Evolutionary conservation across 768 basidiomycete species (phyloP).

Genomic region (Hypholoma sublateritium): DNA sequence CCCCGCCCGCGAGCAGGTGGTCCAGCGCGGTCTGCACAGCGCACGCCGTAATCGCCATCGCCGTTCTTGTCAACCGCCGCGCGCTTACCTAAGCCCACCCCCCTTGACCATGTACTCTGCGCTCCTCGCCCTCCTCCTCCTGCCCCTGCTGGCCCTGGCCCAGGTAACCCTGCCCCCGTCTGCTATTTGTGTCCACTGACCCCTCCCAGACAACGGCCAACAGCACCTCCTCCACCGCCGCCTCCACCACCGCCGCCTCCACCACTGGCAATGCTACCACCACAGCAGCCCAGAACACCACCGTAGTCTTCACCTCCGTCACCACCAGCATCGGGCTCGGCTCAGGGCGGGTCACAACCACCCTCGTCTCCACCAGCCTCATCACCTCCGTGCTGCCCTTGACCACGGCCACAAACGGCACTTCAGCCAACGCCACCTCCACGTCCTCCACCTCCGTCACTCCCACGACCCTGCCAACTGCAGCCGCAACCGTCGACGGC

Average conservation of each 20-base stretch:
- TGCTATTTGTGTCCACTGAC: conserved; percentile 3
- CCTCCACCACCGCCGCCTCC: not conserved
- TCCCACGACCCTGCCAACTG: conserved; percentile 51
- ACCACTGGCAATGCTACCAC: not conserved
- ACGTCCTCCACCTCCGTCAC: conserved; percentile 21
- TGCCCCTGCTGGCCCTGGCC: conserved; percentile 41
- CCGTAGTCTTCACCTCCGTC: conserved; percentile 40
- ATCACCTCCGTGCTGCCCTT: conserved; percentile 43
- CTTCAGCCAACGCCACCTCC: conserved; percentile 11
- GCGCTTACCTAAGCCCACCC: conserved; percentile 28
- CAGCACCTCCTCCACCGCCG: not conserved
- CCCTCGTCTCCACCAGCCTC: conserved; percentile 39
- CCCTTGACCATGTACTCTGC: conserved; percentile 29
- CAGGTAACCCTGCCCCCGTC: conserved; percentile 32
- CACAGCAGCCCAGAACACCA: conserved; percentile 27
- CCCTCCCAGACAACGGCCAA: conserved; percentile 2
- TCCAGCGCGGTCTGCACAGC: conserved; percentile 39
- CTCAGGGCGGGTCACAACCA: conserved; percentile 40
- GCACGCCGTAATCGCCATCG: conserved; percentile 4
- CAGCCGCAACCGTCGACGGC: conserved; percentile 51
- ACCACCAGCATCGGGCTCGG: conserved; percentile 35
- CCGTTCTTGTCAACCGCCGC: conserved; percentile 17
- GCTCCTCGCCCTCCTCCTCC: conserved; percentile 34
- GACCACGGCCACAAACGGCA: too few species aligned
- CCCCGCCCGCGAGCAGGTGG: conserved; percentile 49